phyloP scores from a whole-genome alignment of 306 rosid species.

The Canavalia gladiata region DNA sequence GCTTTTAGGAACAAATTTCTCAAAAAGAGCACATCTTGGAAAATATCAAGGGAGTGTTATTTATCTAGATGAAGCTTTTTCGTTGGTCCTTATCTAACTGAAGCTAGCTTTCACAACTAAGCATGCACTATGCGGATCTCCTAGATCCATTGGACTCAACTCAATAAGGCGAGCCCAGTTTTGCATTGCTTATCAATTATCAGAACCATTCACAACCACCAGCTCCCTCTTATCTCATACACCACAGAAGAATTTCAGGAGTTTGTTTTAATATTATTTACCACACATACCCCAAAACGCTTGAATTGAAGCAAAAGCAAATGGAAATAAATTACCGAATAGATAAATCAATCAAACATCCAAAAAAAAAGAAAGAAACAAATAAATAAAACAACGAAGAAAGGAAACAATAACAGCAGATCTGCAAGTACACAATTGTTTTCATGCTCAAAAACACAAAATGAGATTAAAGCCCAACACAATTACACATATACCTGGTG shows the following conservation, averaged over 20 bases:
- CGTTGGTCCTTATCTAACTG: not conserved
- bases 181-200: slow-evolving; percentile 9
- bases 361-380: too few species aligned
- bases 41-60: slow-evolving; percentile 2
- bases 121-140: not conserved
- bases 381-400: too few species aligned
- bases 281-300: not conserved
- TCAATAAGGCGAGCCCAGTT: slow-evolving; percentile 22
- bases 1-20: slow-evolving; percentile 35
- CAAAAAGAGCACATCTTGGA: slow-evolving; percentile 29
- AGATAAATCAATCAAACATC: slow-evolving; percentile 25
- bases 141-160: slow-evolving; percentile 33
- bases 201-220: not conserved
- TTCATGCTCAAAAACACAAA: not conserved
- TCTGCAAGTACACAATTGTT: slow-evolving; percentile 32
- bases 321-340: not conserved
- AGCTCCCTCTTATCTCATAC: slow-evolving; percentile 8
- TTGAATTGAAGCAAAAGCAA: not conserved
- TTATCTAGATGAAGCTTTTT: slow-evolving; percentile 14
- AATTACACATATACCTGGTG: slow-evolving; percentile 34
- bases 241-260: not conserved
- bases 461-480: slow-evolving; percentile 22
- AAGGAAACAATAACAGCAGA: slow-evolving; percentile 15
- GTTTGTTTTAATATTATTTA: not conserved
- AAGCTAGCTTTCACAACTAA: slow-evolving; percentile 22